Evolutionary conservation across 345 rosid species (phyloP), one percentile per base, ranked within the genome.

Genomic region (Eucalyptus marginata): DNA sequence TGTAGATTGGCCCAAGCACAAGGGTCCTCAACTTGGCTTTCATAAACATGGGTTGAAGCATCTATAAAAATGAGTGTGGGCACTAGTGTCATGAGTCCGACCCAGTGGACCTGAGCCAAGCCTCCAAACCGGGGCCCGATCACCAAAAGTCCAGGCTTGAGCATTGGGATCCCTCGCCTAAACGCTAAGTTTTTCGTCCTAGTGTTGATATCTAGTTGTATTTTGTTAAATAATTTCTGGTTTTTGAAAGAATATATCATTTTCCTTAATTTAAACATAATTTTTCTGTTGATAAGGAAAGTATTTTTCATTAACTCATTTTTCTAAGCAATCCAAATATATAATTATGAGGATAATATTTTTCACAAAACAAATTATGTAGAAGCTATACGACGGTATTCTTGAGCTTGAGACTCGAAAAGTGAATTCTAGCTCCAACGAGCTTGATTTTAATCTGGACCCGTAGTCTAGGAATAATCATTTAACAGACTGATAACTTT

Each of bases 281-380:
- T 64, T 64, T 64, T 64, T 14, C 10, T 14, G 18, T n/a, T n/a
- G 36, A n/a, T n/a, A n/a, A 64, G 6, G 5, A 64, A n/a, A 64
- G 40, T 13, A n/a, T 3, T 13, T 64, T 64, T 3, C 0, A 1
- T n/a, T 7, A n/a, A 64, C 10, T 13, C 18, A 64, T 64, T n/a
- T 64, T n/a, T 15, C 71, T 64, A 64, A 29, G 9, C 18, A n/a
- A n/a, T n/a, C 4, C 18, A 64, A n/a, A n/a, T 13, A 27, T 56
- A 14, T 14, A 7, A 64, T n/a, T 25, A 25, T 64, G 10, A 7
- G 18, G 20, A n/a, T n/a, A n/a, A 64, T 14, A 64, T 64, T n/a
- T 64, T n/a, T 14, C 31, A n/a, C 76, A 2, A n/a, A 64, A 18
- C n/a, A 64, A 64, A 64, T 16, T 52, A 52, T 52, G 76, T 7